A percentile compares a stretch with the other conserved stretches of the same genome.
These are phyloP conservation scores for Micractinium sp. DNA, from an alignment of 139 green algal genomes.

Conservation along the genomic window DNA sequence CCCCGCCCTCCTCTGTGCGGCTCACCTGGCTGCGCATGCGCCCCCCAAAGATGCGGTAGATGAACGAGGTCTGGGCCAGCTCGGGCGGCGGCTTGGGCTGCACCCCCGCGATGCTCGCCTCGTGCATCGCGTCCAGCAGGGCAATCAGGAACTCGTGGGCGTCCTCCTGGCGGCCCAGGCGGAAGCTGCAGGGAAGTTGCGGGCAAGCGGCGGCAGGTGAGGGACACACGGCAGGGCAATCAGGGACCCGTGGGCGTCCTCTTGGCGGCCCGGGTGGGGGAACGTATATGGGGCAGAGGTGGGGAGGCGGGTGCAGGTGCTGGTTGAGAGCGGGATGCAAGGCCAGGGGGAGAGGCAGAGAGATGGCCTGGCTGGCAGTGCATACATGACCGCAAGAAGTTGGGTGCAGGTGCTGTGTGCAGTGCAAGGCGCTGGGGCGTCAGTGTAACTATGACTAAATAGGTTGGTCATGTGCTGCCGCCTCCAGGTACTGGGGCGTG, in stretches of 20 bases:
- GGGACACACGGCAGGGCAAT: not conserved
- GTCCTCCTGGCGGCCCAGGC: constrained; percentile 88
- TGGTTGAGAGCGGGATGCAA: no score
- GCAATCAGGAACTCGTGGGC: constrained; percentile 91
- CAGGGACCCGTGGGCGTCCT: no score
- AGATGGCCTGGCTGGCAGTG: no score
- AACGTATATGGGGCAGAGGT: no score
- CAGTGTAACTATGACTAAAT: constrained; percentile 79
- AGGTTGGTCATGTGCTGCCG: constrained; percentile 26
- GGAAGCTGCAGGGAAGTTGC: constrained; percentile 69
- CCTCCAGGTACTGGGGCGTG: constrained; percentile 24
- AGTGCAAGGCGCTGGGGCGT: constrained; percentile 37
- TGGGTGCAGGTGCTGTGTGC: not conserved
- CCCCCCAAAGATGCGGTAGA: constrained; percentile 93
- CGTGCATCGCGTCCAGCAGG: constrained; percentile 90
- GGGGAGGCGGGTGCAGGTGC: no score
- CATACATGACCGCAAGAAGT: no score
- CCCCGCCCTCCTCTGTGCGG: not conserved
- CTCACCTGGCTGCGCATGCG: constrained; percentile 83
- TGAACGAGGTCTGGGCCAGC: constrained; percentile 77
- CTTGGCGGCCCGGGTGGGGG: no score
- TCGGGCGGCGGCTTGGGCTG: constrained; percentile 71
- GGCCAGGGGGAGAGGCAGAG: no score
- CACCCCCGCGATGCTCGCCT: constrained; percentile 62
- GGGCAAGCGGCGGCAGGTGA: not conserved